Evolutionary conservation across 139 green algal species (phyloP).

Genomic region (Marvania coccoides): DNA sequence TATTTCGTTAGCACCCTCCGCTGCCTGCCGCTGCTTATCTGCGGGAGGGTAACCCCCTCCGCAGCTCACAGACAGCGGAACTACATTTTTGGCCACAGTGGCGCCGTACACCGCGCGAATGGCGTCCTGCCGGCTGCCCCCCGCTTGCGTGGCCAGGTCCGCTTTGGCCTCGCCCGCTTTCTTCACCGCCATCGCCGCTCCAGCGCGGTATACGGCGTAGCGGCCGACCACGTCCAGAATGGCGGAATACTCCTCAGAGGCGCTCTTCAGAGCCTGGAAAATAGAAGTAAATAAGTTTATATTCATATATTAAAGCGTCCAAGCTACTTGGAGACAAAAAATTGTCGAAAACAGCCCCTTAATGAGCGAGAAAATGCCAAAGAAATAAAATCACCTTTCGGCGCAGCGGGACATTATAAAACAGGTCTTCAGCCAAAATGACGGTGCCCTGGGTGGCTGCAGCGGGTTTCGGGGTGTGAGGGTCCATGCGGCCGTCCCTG

Average conservation of each 20-base stretch:
- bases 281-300: too few relatives aligned
- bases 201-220: conserved; percentile 67
- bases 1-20: too few relatives aligned
- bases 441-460: conserved; percentile 80
- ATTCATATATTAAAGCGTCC: too few relatives aligned
- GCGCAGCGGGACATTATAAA: conserved; percentile 86
- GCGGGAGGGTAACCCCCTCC: background rate
- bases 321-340: too few relatives aligned
- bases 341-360: too few relatives aligned
- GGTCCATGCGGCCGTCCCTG: conserved; percentile 47
- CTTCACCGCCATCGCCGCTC: conserved; percentile 42
- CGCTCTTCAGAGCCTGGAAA: conserved; percentile 49
- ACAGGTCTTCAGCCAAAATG: conserved; percentile 90
- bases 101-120: conserved; percentile 78
- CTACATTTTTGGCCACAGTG: conserved; percentile 54
- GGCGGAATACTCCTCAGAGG: conserved; percentile 75
- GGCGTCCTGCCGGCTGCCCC: conserved; percentile 42
- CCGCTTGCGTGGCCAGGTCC: conserved; percentile 63
- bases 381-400: too few relatives aligned
- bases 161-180: conserved; percentile 62
- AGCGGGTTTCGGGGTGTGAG: conserved; percentile 53
- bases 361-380: too few relatives aligned
- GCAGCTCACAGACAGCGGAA: conserved; percentile 32
- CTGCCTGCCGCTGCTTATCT: too few relatives aligned
- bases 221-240: conserved; percentile 76